A percentile compares a stretch with the other conserved stretches of the same genome.
Evolutionary conservation across 495 filamentous ascomycete species (phyloP).

Genomic region (Tuber microsphaerosporum): DNA sequence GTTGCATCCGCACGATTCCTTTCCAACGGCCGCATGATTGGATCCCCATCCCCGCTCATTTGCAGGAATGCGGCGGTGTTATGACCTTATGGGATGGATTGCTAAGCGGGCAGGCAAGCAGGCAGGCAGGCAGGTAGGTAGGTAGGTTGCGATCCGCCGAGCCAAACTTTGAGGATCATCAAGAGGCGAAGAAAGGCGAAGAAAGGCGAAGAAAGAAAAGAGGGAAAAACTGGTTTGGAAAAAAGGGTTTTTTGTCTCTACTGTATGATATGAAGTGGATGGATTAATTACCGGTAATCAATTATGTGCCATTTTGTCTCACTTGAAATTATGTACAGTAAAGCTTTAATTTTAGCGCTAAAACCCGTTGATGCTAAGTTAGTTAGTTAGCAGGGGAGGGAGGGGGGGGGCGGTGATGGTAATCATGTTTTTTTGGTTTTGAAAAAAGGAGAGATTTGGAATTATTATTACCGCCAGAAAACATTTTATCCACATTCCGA

Average conservation of each 20-base stretch:
- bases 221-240: background rate
- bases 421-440: background rate
- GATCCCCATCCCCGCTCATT: background rate
- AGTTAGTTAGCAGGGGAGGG: background rate
- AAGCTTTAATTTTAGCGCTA: background rate
- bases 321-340: background rate
- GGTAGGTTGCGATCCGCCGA: background rate
- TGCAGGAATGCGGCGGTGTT: background rate
- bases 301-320: background rate
- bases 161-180: background rate
- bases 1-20: background rate
- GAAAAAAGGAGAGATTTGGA: background rate
- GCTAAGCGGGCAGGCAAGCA: background rate
- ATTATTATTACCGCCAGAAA: background rate
- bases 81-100: background rate
- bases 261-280: background rate
- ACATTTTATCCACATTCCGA: background rate
- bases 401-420: background rate
- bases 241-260: background rate
- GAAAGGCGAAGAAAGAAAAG: background rate
- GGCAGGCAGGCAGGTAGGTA: no score
- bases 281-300: background rate
- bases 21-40: background rate
- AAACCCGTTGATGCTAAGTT: background rate
- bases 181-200: no score